Evolutionary conservation across 23 red algal species (phyloP).

Genomic region (Agarophyton chilense): DNA sequence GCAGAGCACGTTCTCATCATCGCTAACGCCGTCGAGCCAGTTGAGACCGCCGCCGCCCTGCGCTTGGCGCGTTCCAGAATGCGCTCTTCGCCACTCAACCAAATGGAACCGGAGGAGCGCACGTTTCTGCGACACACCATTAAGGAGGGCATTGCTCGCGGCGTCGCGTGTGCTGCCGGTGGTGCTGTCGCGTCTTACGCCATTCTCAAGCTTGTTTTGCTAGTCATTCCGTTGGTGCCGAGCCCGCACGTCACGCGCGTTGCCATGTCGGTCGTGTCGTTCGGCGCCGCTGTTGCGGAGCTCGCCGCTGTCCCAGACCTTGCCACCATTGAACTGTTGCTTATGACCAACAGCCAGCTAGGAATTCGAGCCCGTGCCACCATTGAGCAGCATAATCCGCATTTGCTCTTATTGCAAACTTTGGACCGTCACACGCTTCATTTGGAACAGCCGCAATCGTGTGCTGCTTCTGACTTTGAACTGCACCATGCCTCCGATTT

Average conservation of each 20-base stretch:
- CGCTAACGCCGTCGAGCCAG: slow-evolving; percentile 33
- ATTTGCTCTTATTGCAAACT: slow-evolving; percentile 33
- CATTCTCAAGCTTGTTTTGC: slow-evolving; percentile 20
- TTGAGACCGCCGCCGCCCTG: slow-evolving; percentile 36
- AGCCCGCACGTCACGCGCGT: slow-evolving; percentile 6
- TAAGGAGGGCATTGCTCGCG: slow-evolving; percentile 38
- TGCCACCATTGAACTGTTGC: slow-evolving; percentile 46
- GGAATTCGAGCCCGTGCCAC: neutral
- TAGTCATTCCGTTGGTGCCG: slow-evolving; percentile 30
- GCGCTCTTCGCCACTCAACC: neutral
- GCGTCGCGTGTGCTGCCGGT: slow-evolving; percentile 50
- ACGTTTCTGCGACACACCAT: slow-evolving; percentile 15
- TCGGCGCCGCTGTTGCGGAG: slow-evolving; percentile 34
- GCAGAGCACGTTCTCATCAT: slow-evolving; percentile 45
- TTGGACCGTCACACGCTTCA: slow-evolving; percentile 26
- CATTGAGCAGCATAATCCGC: slow-evolving; percentile 47
- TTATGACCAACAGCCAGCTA: slow-evolving; percentile 7
- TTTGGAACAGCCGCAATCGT: neutral
- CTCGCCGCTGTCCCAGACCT: slow-evolving; percentile 44
- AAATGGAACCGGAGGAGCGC: slow-evolving; percentile 1
- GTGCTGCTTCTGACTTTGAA: neutral
- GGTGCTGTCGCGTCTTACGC: slow-evolving; percentile 45
- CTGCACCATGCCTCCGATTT: neutral
- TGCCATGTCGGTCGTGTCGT: slow-evolving; percentile 17
- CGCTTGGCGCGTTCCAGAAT: slow-evolving; percentile 13